Conservation (phyloP, 345 rosid genomes). For the Rhodamnia rubescens region DNA sequence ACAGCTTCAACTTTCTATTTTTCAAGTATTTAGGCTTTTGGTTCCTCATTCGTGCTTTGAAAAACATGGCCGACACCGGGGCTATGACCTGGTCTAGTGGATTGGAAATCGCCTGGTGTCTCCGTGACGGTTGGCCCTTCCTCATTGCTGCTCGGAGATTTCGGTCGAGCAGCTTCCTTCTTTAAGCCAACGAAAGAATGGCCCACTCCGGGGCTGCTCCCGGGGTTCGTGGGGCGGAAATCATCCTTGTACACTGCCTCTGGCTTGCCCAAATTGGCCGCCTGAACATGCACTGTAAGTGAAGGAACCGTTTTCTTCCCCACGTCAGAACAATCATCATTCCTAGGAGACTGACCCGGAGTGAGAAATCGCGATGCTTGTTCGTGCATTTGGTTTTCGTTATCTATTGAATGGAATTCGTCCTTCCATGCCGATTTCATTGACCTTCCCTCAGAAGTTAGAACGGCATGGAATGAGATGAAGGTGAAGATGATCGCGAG, state of each 20-base stretch:
- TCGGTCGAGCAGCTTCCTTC: neutral
- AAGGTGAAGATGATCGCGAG: slow-evolving; percentile 12
- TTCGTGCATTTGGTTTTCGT: neutral
- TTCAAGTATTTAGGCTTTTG: slow-evolving; percentile 12
- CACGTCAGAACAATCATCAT: neutral
- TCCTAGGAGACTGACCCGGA: neutral
- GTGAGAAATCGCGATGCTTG: neutral
- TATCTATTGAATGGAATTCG: neutral
- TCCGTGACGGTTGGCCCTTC: slow-evolving; percentile 9
- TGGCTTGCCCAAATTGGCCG: neutral
- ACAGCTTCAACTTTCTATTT: neutral
- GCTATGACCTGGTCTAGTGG: slow-evolving; percentile 49
- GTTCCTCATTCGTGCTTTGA: slow-evolving; percentile 11
- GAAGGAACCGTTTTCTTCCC: neutral
- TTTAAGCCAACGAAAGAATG: slow-evolving; percentile 4
- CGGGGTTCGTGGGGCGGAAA: slow-evolving; percentile 23
- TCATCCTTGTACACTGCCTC: neutral
- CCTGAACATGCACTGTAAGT: neutral
- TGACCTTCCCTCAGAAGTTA: slow-evolving; percentile 17
- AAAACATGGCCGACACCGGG: slow-evolving; percentile 38
- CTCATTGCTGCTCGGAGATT: neutral
- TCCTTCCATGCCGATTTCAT: slow-evolving; percentile 6
- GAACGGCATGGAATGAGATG: slow-evolving; percentile 8
- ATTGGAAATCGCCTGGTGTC: slow-evolving; percentile 3
- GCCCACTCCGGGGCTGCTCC: slow-evolving; percentile 28